Evolutionary conservation across 768 basidiomycete genomes (phyloP), one percentile per base, ranked within the genome.

Genomic region (Lentinula detonsa): DNA sequence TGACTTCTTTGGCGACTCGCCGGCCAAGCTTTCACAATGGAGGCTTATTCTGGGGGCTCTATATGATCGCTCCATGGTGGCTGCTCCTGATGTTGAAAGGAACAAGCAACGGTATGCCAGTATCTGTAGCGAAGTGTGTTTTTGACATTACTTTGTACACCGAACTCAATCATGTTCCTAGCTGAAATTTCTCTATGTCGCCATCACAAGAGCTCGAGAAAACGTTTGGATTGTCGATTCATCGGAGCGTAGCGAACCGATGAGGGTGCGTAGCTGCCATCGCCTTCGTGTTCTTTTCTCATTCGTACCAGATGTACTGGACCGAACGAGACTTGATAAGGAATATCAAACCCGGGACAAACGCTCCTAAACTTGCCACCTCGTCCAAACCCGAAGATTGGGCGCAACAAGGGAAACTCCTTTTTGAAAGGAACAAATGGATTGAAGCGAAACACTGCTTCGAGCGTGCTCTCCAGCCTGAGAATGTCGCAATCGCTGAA

Each of bases 1-100:
- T 65, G 85, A 91, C 63, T 90, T 90, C 70, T 91, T 91, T 65
- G 78, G 82, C 28, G 86, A 88, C 64, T 91, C 90, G 0, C 64
- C 67, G 0, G 70, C 81, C 2, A 78, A 78, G 43, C 60, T 68
- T 1, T 70, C 81, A 0, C 84, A 84, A 51, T 90, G 88, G 88
- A 75, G 85, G 8, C 74, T 87, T 1, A 71, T 88, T 4, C 67
- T 86, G 4, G 81, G 83, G 54, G 74, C 69, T 1, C 57, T 77
- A 0, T 68, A 74, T 37, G 67, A 70, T n/a, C 55, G 62, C 23
- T 56, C 55, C 11, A 57, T 60, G 31, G 49, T 70, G 8, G 60
- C 68, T 4, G 77, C 76, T 16, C 85, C 85, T 0, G 67, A 68
- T 7, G 87, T 84, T 61, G 77, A 86, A 49, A 74, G 77, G 21